Evolutionary conservation across 2,329 filamentous ascomycete genomes (phyloP).

Genomic region (Nectriaceae sp.): DNA sequence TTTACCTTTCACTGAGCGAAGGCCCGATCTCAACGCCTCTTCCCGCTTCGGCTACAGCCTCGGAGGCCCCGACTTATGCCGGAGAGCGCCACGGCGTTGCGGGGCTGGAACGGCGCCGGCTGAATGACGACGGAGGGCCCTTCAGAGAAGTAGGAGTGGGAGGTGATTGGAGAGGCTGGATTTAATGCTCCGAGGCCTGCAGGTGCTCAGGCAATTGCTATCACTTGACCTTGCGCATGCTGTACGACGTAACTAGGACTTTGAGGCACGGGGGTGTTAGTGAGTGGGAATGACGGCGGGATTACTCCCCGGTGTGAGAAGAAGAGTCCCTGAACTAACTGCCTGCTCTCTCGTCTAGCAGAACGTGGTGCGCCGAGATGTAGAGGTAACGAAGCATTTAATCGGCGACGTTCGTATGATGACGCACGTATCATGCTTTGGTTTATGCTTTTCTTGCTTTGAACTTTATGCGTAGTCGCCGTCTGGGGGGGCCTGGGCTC

Average conservation of each 20-base stretch:
- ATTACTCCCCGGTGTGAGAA: background rate
- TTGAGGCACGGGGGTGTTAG: too few species aligned
- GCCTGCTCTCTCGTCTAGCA: too few species aligned
- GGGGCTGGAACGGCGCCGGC: conserved; percentile 8
- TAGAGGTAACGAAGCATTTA: too few species aligned
- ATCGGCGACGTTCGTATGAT: too few species aligned
- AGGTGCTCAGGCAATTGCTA: background rate
- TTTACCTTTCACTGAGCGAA: background rate
- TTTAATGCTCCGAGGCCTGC: too few species aligned
- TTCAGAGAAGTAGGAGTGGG: background rate
- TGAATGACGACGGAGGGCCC: background rate
- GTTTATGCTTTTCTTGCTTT: too few species aligned
- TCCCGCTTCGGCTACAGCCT: background rate
- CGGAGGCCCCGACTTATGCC: conserved; percentile 13
- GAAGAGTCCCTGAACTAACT: too few species aligned
- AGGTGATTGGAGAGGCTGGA: background rate
- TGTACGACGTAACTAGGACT: too few species aligned
- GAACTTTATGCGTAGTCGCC: too few species aligned
- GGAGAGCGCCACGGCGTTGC: conserved; percentile 18
- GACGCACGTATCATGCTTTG: too few species aligned
- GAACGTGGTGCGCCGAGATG: too few species aligned
- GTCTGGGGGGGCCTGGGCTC: too few species aligned
- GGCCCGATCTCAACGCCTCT: background rate
- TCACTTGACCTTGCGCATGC: background rate
- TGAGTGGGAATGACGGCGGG: background rate